These are phyloP conservation scores for Paraconiothyrium brasiliense DNA, from an alignment of 2,329 filamentous ascomycete species.

Conservation along the genomic window DNA sequence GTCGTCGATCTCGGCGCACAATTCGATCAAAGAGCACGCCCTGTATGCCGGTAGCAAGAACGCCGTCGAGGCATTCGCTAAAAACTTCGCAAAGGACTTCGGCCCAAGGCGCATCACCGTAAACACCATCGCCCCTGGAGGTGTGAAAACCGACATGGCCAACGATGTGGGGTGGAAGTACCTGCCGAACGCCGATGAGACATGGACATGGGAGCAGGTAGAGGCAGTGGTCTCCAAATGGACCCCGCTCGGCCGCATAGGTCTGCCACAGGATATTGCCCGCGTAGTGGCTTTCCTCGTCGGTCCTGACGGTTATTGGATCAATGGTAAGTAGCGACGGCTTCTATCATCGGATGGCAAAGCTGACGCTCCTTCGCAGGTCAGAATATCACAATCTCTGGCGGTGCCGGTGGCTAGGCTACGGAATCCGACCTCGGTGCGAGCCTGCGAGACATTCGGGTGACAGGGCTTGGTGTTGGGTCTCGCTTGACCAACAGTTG, in stretches of 20 bases:
- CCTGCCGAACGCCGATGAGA: conserved; percentile 51
- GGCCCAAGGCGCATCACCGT: conserved; percentile 52
- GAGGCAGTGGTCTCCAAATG: conserved; percentile 12
- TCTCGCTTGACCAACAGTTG: too few species aligned
- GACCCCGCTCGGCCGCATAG: conserved; percentile 3
- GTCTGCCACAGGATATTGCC: conserved; percentile 48
- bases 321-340: conserved; percentile 22
- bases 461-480: conserved; percentile 3
- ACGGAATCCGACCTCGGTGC: not conserved
- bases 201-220: conserved; percentile 11
- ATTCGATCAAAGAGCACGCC: conserved; percentile 43
- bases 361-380: not conserved
- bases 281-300: conserved; percentile 46
- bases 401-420: conserved; percentile 3
- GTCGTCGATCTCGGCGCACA: conserved; percentile 22
- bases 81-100: conserved; percentile 38
- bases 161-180: conserved; percentile 51
- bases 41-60: conserved; percentile 51
- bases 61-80: conserved; percentile 49
- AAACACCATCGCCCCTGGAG: conserved; percentile 50
- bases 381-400: conserved; percentile 12
- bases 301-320: conserved; percentile 46
- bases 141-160: conserved; percentile 51
- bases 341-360: not conserved
- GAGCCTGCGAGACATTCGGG: not conserved